phyloP scores from a whole-genome alignment of 768 basidiomycete species.

The Mycena indigotica region DNA sequence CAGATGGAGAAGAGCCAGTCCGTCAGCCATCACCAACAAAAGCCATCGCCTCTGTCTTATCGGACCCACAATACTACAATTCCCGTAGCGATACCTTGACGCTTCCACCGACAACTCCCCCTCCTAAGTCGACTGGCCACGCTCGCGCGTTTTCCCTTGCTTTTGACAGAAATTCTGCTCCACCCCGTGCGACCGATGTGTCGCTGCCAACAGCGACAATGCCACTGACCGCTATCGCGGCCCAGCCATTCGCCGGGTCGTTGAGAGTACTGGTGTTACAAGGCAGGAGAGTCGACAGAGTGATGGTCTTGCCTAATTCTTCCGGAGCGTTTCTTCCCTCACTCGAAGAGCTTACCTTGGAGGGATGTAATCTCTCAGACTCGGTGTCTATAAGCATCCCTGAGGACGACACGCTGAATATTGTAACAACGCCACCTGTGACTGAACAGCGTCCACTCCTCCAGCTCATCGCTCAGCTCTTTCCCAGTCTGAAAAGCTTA shows the following conservation, averaged over 20 bases:
- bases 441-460: slow-evolving; percentile 52
- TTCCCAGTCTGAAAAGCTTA: slow-evolving; percentile 69
- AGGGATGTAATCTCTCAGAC: slow-evolving; percentile 72
- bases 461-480: slow-evolving; percentile 60
- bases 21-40: slow-evolving; percentile 27
- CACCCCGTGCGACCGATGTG: slow-evolving; percentile 37
- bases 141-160: slow-evolving; percentile 63
- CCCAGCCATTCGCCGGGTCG: slow-evolving; percentile 60
- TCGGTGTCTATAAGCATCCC: slow-evolving; percentile 49
- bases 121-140: slow-evolving; percentile 53
- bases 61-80: slow-evolving; percentile 62
- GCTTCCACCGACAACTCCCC: slow-evolving; percentile 63
- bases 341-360: slow-evolving; percentile 74
- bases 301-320: slow-evolving; percentile 55
- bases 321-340: slow-evolving; percentile 54
- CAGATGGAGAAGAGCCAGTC: slow-evolving; percentile 15
- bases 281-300: slow-evolving; percentile 68
- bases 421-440: slow-evolving; percentile 44
- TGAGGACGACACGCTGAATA: slow-evolving; percentile 33
- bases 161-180: slow-evolving; percentile 20
- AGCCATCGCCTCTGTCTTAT: slow-evolving; percentile 40
- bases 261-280: slow-evolving; percentile 61
- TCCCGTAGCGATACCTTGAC: slow-evolving; percentile 58
- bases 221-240: slow-evolving; percentile 62
- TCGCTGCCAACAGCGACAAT: slow-evolving; percentile 67